Evolutionary conservation across 2,329 filamentous ascomycete genomes (phyloP), one percentile per base, ranked within the genome.

Genomic region (Trichoderma pleuroti): DNA sequence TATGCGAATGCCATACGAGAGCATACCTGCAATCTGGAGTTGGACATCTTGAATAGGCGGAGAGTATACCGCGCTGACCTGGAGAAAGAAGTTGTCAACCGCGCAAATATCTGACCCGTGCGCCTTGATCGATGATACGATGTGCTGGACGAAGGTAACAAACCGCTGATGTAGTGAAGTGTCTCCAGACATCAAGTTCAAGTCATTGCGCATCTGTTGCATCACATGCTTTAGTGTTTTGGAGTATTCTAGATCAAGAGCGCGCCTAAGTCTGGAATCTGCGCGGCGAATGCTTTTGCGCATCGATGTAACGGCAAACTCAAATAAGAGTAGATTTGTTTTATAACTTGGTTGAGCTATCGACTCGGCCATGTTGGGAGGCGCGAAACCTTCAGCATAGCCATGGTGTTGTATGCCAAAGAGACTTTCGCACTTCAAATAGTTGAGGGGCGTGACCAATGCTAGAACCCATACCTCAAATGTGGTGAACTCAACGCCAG

Each of bases 1-100:
- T 18, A 90, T 78, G 52, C 85, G 83, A 36, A 89, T 78, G 1
- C 86, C 87, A 75, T 88, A 89, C 2, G 86, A 85, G 18, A 86
- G 75, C 75, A 90, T 86, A 5, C 82, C 83, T 5, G 87, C 87
- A 28, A 86, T 83, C 71, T 88, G 87, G 5, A 89, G 80, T 46
- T 86, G 83, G 3, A 87, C 87, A 59, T 90, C 87, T 68, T 88
- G 82, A 14, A 79, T 75, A 0, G 87, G 84, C 3, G 87, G 87
- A 4, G 84, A 85, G 76, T 88, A 90, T 70, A 87, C 86, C 46
- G 80, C 82, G 75, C 82, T 87, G 74, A 87, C 85, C 71, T 87
- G 84, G 71, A 86, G 87, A 77, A 86, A 90, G 76, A 86, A 90
- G 2, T 80, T 76, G 74, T 89, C 86, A 5, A 89, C 80, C 1